Conservation (phyloP, 1,284 basidiomycete species). For the Pseudozyma sp. region DNA sequence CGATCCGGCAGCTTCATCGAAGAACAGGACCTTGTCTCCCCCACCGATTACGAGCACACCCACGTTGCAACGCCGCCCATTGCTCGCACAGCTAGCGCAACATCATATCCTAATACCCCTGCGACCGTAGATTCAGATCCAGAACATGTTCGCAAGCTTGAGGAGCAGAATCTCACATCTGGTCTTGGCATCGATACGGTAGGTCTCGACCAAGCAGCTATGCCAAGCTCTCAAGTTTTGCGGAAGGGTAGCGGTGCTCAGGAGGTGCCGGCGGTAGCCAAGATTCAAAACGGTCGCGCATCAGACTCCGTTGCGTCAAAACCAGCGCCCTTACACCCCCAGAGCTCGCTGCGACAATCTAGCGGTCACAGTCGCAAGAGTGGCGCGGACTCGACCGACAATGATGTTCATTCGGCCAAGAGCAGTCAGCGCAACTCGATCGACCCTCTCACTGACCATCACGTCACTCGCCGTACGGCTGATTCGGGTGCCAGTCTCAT, state of each 20-base stretch:
- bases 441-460: conserved; percentile 13
- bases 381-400: conserved; percentile 16
- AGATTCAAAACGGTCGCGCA: not conserved
- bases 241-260: not conserved
- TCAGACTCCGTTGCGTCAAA: not conserved
- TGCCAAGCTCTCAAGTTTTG: not conserved
- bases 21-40: conserved; percentile 32
- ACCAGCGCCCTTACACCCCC: conserved; percentile 4
- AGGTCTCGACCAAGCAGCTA: not conserved
- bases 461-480: conserved; percentile 20
- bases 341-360: not conserved
- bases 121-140: not conserved
- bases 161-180: not conserved
- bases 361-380: not conserved
- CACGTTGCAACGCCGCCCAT: not conserved
- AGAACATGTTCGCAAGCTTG: not conserved
- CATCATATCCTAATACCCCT: conserved; percentile 4
- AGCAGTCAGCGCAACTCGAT: conserved; percentile 37
- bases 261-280: not conserved
- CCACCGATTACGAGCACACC: not conserved
- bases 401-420: conserved; percentile 5
- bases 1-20: conserved; percentile 55
- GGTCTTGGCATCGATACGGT: conserved; percentile 24
- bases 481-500: conserved; percentile 41
- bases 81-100: conserved; percentile 5